phyloP scores from a whole-genome alignment of 2,329 filamentous ascomycete species.

The Aspergillus aculeatus region DNA sequence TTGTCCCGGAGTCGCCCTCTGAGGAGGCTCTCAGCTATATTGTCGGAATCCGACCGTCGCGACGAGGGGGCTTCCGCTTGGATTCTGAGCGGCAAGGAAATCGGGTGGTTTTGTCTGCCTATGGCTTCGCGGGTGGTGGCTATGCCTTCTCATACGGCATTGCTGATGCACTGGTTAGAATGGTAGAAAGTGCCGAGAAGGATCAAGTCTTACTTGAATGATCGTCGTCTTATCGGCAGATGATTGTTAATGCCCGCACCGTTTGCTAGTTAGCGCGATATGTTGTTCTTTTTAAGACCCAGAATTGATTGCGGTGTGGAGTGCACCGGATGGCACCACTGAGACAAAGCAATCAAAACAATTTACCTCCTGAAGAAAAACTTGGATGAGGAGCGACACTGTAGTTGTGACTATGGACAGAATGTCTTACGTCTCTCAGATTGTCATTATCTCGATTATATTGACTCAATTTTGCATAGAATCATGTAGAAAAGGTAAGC shows the following conservation, averaged over 20 bases:
- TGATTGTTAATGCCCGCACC: neutral
- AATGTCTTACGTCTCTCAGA: too few species aligned
- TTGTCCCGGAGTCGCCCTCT: constrained; percentile 34
- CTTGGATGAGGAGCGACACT: too few species aligned
- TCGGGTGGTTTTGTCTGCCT: constrained; percentile 34
- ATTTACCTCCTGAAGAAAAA: neutral
- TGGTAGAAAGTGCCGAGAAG: constrained; percentile 35
- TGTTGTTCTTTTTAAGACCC: neutral
- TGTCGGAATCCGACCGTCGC: constrained; percentile 37
- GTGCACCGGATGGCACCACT: neutral
- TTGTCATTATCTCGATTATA: too few species aligned
- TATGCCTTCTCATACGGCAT: constrained; percentile 41
- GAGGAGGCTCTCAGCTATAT: constrained; percentile 33
- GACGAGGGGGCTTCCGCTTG: constrained; percentile 36
- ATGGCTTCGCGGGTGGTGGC: constrained; percentile 40
- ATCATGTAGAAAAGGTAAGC: too few species aligned
- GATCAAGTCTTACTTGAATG: constrained; percentile 29
- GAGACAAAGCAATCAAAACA: neutral
- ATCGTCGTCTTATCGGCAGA: neutral
- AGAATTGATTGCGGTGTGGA: neutral
- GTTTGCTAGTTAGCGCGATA: neutral
- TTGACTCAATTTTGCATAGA: too few species aligned
- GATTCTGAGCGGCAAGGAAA: constrained; percentile 29
- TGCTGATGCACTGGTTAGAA: constrained; percentile 35
- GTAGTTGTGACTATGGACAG: too few species aligned